Evolutionary conservation across 768 basidiomycete species (phyloP).

Genomic region (Termitomyces sp.): DNA sequence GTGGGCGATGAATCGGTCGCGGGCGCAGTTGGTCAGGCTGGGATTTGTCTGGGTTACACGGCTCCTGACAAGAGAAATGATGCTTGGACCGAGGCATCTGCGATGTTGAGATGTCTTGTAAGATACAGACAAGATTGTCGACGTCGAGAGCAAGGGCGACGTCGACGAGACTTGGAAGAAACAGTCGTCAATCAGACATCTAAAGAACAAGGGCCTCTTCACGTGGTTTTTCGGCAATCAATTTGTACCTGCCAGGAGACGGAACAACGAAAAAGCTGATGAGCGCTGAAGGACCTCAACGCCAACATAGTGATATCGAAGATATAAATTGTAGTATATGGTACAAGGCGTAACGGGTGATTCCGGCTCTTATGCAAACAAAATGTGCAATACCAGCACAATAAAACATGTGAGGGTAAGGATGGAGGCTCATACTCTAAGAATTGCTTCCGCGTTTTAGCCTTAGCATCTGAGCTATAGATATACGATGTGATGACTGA

Average conservation of each 20-base stretch:
- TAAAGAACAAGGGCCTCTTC: slow-evolving; percentile 15
- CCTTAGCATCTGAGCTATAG: slow-evolving; percentile 40
- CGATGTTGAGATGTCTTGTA: background rate
- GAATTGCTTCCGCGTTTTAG: slow-evolving; percentile 34
- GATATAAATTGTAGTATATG: background rate
- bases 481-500: slow-evolving; percentile 59
- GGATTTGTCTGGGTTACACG: slow-evolving; percentile 11
- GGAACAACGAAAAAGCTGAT: slow-evolving; percentile 5
- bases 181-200: slow-evolving; percentile 12
- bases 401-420: background rate
- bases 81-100: slow-evolving; percentile 19
- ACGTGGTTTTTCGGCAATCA: slow-evolving; percentile 19
- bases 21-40: slow-evolving; percentile 11
- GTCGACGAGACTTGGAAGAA: slow-evolving; percentile 6
- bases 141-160: slow-evolving; percentile 9
- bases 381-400: background rate
- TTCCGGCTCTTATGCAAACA: slow-evolving; percentile 1
- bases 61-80: slow-evolving; percentile 16
- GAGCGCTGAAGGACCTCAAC: background rate
- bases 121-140: background rate
- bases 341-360: slow-evolving; percentile 2
- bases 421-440: slow-evolving; percentile 2
- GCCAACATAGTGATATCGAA: background rate
- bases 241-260: slow-evolving; percentile 17
- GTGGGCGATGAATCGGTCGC: slow-evolving; percentile 11